Base-by-base conservation (phyloP, 2,329 filamentous ascomycete species). In the Aureobasidium sp. region DNA sequence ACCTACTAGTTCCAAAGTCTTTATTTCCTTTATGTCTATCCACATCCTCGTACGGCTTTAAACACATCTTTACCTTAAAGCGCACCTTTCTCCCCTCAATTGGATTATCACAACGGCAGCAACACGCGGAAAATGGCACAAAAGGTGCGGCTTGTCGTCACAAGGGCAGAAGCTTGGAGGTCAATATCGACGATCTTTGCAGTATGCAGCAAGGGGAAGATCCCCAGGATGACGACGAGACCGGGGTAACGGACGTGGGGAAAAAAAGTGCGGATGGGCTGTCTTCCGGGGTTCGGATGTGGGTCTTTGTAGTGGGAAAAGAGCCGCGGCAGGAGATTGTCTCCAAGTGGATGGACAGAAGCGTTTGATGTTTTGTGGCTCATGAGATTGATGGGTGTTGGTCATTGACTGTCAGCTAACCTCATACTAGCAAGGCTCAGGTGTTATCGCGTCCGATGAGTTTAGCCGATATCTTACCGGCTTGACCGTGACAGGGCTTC, bases 1-100 rank as follows among this genome's bases (percentile, higher is more conserved):
- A 53, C 50, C 50, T 53, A 53, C 50, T 53, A 53, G 50, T 23
- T 36, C n/a, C 50, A 29, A 36, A 53, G 29, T 27, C 50, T 53
- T 36, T 36, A 7, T 36, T 36, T 36, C 13, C 33, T 36, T 36
- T 8, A 51, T 25, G 16, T 42, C 40, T 31, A 18, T 31, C 16
- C 11, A 5, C 13, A 29, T 51, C 15, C 47, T 18, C 23, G 20
- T 16, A 16, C 40, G 40, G 40, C 15, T 42, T 23, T 25, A 47
- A 27, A 23, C 45, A 51, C n/a, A 51, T 51, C 47, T 13, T 31
- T 31, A 16, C 27, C 4, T 36, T 13, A 36, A 13, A 13, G 13
- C 33, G 33, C 13, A 36, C 33, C 13, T 13, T 36, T 36, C 6
- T 16, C 40, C 40, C 40, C 40, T 42, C 40, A 42, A 42, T 42